Evolutionary conservation across 495 filamentous ascomycete genomes (phyloP), one percentile per base, ranked within the genome.

Genomic region (Articulospora tetracladia): DNA sequence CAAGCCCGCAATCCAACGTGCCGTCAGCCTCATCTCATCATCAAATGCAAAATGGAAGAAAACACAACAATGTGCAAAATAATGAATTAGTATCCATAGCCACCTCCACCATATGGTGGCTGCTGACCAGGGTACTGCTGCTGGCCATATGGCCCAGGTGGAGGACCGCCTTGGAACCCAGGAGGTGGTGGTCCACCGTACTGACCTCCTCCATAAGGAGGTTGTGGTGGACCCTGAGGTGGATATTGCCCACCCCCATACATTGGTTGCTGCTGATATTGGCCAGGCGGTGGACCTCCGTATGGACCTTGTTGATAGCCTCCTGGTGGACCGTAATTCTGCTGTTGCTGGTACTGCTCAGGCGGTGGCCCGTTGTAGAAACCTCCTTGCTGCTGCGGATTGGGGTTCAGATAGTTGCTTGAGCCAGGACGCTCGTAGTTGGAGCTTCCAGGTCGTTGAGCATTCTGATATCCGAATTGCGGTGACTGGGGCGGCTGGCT

Each of bases 391-490:
- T n/a, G 23, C 23, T 41, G 46, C 22, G 50, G 53, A 20, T 44
- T 55, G 0, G 54, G 59, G 44, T n/a, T 56, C 25, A 65, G 48
- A 53, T 68, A 65, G 8, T 49, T 49, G 22, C 57, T 55, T 28
- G 53, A 59, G 22, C 23, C 25, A 8, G 61, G 65, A 34, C 58
- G 61, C 6, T 44, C 32, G 26, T 61, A 47, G 27, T 49, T 57
- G 17, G 25, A 48, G 58, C 58, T 58, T 47, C 54, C 58, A 10
- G 54, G 48, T 8, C 51, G 48, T 25, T 41, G 55, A 20, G 55
- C n/a, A 46, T 68, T 68, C 23, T 61, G 60, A 36, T 68, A 68
- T 13, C 66, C 66, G 36, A 63, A 68, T n/a, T 59, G 36, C 10
- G 63, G 63, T 2, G 66, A 66, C 1, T 55, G 59, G 17, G 55